Base-by-base conservation (phyloP, 352 stramenopile genomes). In the Lagenidium sp. region DNA sequence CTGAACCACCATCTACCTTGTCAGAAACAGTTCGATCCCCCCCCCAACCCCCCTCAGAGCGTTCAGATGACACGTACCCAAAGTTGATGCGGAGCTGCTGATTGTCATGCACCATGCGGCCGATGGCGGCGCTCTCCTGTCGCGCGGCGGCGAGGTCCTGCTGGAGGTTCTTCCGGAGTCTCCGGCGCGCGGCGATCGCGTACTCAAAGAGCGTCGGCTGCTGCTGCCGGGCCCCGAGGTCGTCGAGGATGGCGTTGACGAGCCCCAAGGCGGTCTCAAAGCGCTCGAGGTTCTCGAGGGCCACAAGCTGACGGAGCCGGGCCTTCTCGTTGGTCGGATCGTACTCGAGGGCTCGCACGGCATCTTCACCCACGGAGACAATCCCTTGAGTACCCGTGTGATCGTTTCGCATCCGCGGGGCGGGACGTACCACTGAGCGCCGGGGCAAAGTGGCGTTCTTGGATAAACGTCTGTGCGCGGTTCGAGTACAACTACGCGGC, bases 1-100 rank as follows among this genome's bases (percentile, higher is more conserved):
- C 35, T 18, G 4, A 13, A 45, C 7, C 5, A 43, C 6, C 22
- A 29, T 23, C 53, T 29, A 41, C 25, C 59, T 54, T 32, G 30
- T 23, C 7, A 48, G 25, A n/a, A 50, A 30, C 6, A 38, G 7
- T 12, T 47, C 36, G 12, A 50, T 35, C 29, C 29, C 10, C 29
- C 10, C 15, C 10, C 10, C 11, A 15, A 35, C 29, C 10, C 6
- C 13, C n/a, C 16, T 8, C 16, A 8, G 28, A 32, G 28, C 28
- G 28, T 13, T 39, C 20, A n/a, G 45, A 13, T 20, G 30, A 13
- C 28, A 57, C 52, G 7, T 29, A 82, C 70, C 73, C 77, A 57
- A 85, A 87, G 55, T 87, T 90, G 44, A 90, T 75, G 13, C 77
- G 65, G 2, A 90, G 59, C 49, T 85, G 71, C 53, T 90, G 77